Base-by-base conservation (phyloP, 163 green algal genomes). In the Chlorella variabilis region DNA sequence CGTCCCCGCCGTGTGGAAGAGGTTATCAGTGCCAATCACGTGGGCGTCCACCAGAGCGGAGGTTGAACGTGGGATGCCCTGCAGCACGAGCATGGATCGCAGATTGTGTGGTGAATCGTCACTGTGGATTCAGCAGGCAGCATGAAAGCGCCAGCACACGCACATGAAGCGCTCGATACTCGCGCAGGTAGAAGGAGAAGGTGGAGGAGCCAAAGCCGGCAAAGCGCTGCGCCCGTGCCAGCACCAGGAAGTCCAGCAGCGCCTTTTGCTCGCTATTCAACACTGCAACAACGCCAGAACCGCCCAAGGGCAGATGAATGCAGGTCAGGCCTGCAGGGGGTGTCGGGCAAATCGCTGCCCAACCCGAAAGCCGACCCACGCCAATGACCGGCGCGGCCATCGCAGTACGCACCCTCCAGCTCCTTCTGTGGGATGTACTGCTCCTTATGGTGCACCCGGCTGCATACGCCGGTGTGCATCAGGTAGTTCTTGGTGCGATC, bases 261-360 rank as follows among this genome's bases (percentile, higher is more conserved):
- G 91, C 91, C 82, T 92, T 87, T 71, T 95, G 91, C 87, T 95
- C 91, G 23, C 89, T 90, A 75, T 92, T 93, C 33, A 94, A 80
- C n/a, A 33, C 88, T 89, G 83, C 83, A 80, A 41, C 5, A 49
- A 65, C 36, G 36, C 20, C 17, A 25, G 62, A 18, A 21, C 27
- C n/a, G n/a, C n/a, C n/a, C n/a, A n/a, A n/a, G n/a, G n/a, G n/a
- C n/a, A n/a, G n/a, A n/a, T n/a, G n/a, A n/a, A n/a, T n/a, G n/a
- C n/a, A n/a, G n/a, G n/a, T n/a, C n/a, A n/a, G n/a, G n/a, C n/a
- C n/a, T n/a, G n/a, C n/a, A n/a, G n/a, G n/a, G n/a, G n/a, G n/a
- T n/a, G n/a, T n/a, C n/a, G n/a, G n/a, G n/a, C n/a, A n/a, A n/a
- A n/a, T n/a, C n/a, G n/a, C n/a, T n/a, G n/a, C n/a, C n/a, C n/a